Evolutionary conservation across 1,139 yeast genomes (phyloP).

Genomic region (Candida sp.): DNA sequence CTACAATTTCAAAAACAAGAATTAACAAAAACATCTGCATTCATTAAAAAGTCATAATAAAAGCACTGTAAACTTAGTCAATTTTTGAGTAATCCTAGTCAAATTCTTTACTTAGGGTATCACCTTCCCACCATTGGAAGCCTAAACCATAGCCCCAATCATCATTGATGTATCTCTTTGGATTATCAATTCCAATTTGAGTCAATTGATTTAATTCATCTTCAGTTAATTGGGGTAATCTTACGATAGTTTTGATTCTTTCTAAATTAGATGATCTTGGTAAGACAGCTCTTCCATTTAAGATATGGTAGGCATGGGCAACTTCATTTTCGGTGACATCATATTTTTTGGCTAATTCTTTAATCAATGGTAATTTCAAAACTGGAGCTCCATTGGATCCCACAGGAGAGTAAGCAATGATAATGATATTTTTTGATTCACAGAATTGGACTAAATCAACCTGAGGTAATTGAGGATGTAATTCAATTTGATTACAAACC

Average conservation of each 20-base stretch:
- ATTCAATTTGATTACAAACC: conserved; percentile 34
- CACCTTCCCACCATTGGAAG: conserved; percentile 36
- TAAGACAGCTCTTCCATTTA: conserved; percentile 27
- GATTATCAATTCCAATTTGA: conserved; percentile 40
- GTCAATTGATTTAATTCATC: conserved; percentile 43
- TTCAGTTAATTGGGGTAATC: conserved; percentile 35
- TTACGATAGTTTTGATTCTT: conserved; percentile 26
- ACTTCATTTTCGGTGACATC: conserved; percentile 30
- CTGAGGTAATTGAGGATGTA: conserved; percentile 38
- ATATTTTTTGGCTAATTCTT: conserved; percentile 29
- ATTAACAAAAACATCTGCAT: too few relatives aligned
- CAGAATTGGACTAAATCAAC: conserved; percentile 29
- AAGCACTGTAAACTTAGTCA: too few relatives aligned
- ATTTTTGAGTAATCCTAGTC: conserved; percentile 5
- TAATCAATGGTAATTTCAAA: conserved; percentile 27
- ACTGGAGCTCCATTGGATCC: conserved; percentile 37
- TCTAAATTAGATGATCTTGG: conserved; percentile 38
- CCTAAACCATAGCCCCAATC: conserved; percentile 39
- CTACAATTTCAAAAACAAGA: too few relatives aligned
- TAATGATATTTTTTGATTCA: conserved; percentile 17
- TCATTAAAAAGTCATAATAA: too few relatives aligned
- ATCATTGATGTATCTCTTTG: conserved; percentile 33
- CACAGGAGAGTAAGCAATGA: conserved; percentile 35
- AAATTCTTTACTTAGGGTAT: conserved; percentile 16
- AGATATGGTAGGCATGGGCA: conserved; percentile 35